Evolutionary conservation across 2,329 filamentous ascomycete genomes (phyloP), one percentile per base, ranked within the genome.

Genomic region (Amauroascus niger): DNA sequence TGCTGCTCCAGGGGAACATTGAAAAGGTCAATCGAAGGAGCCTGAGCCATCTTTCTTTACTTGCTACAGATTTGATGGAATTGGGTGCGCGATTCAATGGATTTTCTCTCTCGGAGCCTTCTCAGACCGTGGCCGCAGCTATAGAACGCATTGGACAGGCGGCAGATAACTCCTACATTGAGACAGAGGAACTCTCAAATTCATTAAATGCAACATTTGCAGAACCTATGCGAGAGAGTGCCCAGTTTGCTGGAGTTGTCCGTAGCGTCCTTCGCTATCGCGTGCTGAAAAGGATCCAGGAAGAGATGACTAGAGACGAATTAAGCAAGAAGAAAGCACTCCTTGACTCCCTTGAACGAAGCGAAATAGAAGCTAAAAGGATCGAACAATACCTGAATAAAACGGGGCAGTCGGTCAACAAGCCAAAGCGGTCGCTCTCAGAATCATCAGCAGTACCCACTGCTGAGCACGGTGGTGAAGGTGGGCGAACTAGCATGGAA

Each of bases 191-290:
- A 66, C 75, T 98, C 2, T 90, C 90, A 0, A 83, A 82, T 1
- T 86, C 86, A 0, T 74, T 98, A n/a, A 90, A 90, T 18, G 90
- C 91, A 32, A 93, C 83, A 60, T 98, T 98, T 65, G 89, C 94
- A 0, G 94, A 98, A 65, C 93, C 93, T 0, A 96, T 98, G 88
- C 82, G 94, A 53, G 93, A 98, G 71, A 95, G 89, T 63, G 90
- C 93, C 11, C 93, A 98, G 65, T 98, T 98, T 67, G 93, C 93
- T 0, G 88, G 93, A 9, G 88, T 98, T 0, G 93, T 98, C 2
- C 82, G 90, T 40, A 87, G 77, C 60, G 91, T 98, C 32, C 74
- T 98, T 52, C 82, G 87, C 59, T 98, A 96, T 67, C 79, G 93
- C 14, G 85, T 97, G 2, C 74, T 96, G 58, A 98, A 98, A 74